A percentile compares a stretch with the other conserved stretches of the same genome.
phyloP scores from a whole-genome alignment of 2,329 filamentous ascomycete species.

The Fusarium sp. region DNA sequence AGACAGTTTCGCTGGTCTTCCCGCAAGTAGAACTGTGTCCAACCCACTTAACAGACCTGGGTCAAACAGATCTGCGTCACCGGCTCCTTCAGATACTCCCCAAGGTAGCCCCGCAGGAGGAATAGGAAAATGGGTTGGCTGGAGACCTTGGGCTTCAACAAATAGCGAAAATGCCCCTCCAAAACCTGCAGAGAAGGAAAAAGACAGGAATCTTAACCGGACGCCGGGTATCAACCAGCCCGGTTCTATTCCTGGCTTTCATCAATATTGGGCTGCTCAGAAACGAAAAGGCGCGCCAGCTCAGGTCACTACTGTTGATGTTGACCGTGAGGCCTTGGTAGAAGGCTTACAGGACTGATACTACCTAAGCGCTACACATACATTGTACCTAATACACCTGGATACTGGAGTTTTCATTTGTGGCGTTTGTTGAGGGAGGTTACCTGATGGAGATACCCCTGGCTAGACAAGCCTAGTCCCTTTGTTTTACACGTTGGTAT shows the following conservation, averaged over 20 bases:
- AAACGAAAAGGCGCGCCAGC: slow-evolving; percentile 66
- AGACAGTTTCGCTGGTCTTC: slow-evolving; percentile 63
- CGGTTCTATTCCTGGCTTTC: slow-evolving; percentile 79
- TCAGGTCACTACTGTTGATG: slow-evolving; percentile 66
- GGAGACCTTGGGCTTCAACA: slow-evolving; percentile 61
- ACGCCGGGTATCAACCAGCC: slow-evolving; percentile 82
- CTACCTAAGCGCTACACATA: slow-evolving; percentile 2
- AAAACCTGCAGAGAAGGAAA: slow-evolving; percentile 46
- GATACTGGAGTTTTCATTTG: slow-evolving; percentile 42
- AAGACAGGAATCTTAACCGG: slow-evolving; percentile 59
- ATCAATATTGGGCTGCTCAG: slow-evolving; percentile 64
- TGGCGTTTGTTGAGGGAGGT: slow-evolving; percentile 42
- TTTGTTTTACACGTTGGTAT: slow-evolving; percentile 31
- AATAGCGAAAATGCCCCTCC: slow-evolving; percentile 20
- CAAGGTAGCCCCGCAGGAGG: slow-evolving; percentile 44
- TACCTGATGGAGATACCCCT: slow-evolving; percentile 47
- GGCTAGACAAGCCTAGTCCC: slow-evolving; percentile 41
- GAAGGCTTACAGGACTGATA: slow-evolving; percentile 63
- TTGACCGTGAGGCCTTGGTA: slow-evolving; percentile 71
- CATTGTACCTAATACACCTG: slow-evolving; percentile 27
- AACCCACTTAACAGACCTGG: slow-evolving; percentile 47
- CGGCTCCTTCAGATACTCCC: slow-evolving; percentile 42
- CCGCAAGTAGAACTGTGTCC: slow-evolving; percentile 51
- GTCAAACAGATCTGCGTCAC: slow-evolving; percentile 40
- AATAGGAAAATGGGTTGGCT: slow-evolving; percentile 61